A percentile compares a stretch with the other conserved stretches of the same genome.
These are phyloP conservation scores for Diplotaxis tenuifolia DNA, from an alignment of 345 rosid species.

Conservation along the genomic window DNA sequence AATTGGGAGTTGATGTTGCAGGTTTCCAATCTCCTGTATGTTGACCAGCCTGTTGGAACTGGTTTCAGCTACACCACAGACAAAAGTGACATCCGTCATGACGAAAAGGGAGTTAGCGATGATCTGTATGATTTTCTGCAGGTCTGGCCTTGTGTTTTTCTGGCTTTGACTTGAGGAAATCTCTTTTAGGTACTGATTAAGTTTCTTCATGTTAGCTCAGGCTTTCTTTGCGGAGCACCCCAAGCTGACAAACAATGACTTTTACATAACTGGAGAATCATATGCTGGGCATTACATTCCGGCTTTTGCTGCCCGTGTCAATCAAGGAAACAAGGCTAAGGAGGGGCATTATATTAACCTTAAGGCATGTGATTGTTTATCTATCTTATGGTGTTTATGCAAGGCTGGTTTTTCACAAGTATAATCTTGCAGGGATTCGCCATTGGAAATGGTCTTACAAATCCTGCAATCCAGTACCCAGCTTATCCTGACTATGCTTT, in stretches of 20 bases:
- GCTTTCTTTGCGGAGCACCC: slow-evolving; percentile 96
- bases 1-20: slow-evolving; percentile 33
- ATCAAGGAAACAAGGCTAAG: slow-evolving; percentile 86
- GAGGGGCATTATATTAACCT: slow-evolving; percentile 85
- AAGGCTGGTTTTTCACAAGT: slow-evolving; percentile 18
- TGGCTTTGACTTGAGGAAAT: background rate
- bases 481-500: slow-evolving; percentile 97
- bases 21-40: slow-evolving; percentile 90
- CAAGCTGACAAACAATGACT: slow-evolving; percentile 66
- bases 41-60: slow-evolving; percentile 97
- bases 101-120: slow-evolving; percentile 82
- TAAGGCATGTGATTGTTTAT: slow-evolving; percentile 50
- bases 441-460: slow-evolving; percentile 96
- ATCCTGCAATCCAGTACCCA: slow-evolving; percentile 88
- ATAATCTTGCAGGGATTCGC: slow-evolving; percentile 78
- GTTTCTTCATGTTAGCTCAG: slow-evolving; percentile 36
- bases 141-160: slow-evolving; percentile 46
- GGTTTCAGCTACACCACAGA: slow-evolving; percentile 96
- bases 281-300: slow-evolving; percentile 99
- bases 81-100: slow-evolving; percentile 77
- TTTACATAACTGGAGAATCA: slow-evolving; percentile 96
- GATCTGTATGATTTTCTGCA: slow-evolving; percentile 95
- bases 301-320: slow-evolving; percentile 91
- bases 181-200: background rate
- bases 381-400: background rate